These are phyloP conservation scores for Scheffersomyces quercinus DNA, from an alignment of 1,139 yeast species.

Conservation along the genomic window DNA sequence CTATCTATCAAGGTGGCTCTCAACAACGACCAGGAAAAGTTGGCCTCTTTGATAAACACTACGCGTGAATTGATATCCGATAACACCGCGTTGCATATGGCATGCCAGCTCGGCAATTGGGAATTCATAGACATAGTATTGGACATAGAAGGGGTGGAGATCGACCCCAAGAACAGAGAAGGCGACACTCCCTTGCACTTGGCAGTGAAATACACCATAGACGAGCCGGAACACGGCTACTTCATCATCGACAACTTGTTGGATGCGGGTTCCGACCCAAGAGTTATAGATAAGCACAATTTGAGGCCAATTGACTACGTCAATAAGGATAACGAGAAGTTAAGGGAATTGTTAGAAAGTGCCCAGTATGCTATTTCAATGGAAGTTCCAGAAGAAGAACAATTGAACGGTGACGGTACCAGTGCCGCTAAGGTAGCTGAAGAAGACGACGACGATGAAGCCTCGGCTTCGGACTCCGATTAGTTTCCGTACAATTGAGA, in stretches of 20 bases:
- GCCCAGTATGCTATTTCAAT: constrained; percentile 72
- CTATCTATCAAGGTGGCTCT: constrained; percentile 53
- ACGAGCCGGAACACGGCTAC: constrained; percentile 84
- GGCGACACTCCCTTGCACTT: constrained; percentile 90
- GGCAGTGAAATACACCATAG: constrained; percentile 73
- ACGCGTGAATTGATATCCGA: constrained; percentile 74
- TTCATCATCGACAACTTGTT: constrained; percentile 78
- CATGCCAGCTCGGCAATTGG: constrained; percentile 79
- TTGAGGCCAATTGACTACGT: constrained; percentile 77
- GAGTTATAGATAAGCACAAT: constrained; percentile 43
- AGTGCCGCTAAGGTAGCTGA: constrained; percentile 15
- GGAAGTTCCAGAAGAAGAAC: constrained; percentile 35
- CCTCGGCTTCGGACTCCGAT: constrained; percentile 39
- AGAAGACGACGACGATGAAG: constrained; percentile 28
- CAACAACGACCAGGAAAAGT: constrained; percentile 43
- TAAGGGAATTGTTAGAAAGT: constrained; percentile 67
- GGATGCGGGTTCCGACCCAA: constrained; percentile 93
- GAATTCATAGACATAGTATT: constrained; percentile 81
- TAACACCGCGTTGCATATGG: constrained; percentile 81
- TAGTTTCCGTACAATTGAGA: constrained; percentile 5
- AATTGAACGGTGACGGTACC: constrained; percentile 21
- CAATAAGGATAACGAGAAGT: constrained; percentile 47
- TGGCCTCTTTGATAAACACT: constrained; percentile 65
- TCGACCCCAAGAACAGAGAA: constrained; percentile 75
- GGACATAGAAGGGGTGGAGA: constrained; percentile 89